Percentiles rank a stretch among this genome's conserved stretches.
These are phyloP conservation scores for Cryptococcus sp. DNA, from an alignment of 1,284 basidiomycete species.

Conservation along the genomic window DNA sequence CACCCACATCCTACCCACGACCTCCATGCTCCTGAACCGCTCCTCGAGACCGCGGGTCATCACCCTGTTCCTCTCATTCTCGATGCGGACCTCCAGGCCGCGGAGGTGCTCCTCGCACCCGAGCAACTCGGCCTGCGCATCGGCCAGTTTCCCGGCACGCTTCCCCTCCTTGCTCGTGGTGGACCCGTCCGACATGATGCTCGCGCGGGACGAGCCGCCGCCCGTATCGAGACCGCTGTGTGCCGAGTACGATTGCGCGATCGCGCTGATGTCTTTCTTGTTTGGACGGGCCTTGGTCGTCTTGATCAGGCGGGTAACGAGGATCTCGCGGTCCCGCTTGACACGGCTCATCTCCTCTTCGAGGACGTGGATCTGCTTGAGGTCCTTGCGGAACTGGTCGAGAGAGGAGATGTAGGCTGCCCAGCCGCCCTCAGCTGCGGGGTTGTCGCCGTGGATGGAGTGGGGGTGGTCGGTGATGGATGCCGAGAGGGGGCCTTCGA, in stretches of 20 bases:
- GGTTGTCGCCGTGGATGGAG: conserved; percentile 11
- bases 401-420: conserved; percentile 44
- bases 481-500: conserved; percentile 46
- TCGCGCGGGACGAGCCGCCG: conserved; percentile 26
- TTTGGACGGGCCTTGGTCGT: conserved; percentile 47
- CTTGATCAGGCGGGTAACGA: conserved; percentile 49
- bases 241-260: conserved; percentile 31
- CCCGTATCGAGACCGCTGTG: conserved; percentile 1
- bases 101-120: conserved; percentile 50
- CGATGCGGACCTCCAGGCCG: conserved; percentile 45
- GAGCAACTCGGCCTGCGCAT: conserved; percentile 49
- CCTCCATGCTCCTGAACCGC: conserved; percentile 49
- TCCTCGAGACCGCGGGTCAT: conserved; percentile 49
- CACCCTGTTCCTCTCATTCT: conserved; percentile 49
- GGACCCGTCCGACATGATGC: conserved; percentile 32
- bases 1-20: conserved; percentile 49
- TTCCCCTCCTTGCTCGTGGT: conserved; percentile 40
- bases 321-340: conserved; percentile 49
- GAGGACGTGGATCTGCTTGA: conserved; percentile 49
- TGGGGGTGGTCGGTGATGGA: conserved; percentile 20
- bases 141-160: conserved; percentile 44
- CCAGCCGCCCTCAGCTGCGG: conserved; percentile 42
- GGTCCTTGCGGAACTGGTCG: conserved; percentile 48
- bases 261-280: conserved; percentile 43
- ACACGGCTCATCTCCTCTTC: conserved; percentile 50